Evolutionary conservation across 1,139 yeast genomes (phyloP), one percentile per base, ranked within the genome.

Genomic region (Taphrina confusa): DNA sequence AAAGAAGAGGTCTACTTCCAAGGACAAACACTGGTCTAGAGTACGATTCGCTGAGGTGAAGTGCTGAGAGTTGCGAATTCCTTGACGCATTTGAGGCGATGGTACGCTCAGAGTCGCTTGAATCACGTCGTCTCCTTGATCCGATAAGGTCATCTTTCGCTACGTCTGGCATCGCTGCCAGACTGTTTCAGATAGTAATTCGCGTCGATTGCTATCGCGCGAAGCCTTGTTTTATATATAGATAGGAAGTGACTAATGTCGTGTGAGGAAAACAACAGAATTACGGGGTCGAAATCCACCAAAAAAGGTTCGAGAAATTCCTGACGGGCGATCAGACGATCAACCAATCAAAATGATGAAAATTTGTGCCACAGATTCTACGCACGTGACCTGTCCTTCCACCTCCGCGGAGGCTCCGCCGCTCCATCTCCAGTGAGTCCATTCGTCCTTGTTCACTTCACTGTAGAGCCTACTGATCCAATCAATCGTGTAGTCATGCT

Each of bases 11-110:
- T 12, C 57, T 44, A 3, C 49, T 39, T 6, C 57, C 57, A 27
- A 52, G 25, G 14, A 52, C 57, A 40, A 52, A 52, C 40, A 52
- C 57, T 28, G 57, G 57, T 12, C 57, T 18, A 8, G 57, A 52
- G 49, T 52, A 52, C 4, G 44, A 33, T 18, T 52, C 57, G 49
- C 57, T 52, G n/a, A 52, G 40, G 18, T 52, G 57, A 39, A 52
- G 42, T 14, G 57, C 57, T 18, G 49, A 39, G 20, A 52, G 27
- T 31, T 52, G 57, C 3, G 57, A 52, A 39, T 36, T 37, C n/a
- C 27, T 9, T 22, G 56, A 50, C 11, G 37, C 49, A 39, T 30
- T 52, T 23, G 57, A 52, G 30, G 36, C 57, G 12, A 45, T 25
- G 14, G 36, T 28, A 12, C 50, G 50, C 18, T 45, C 50, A 9